Percentiles rank a stretch among this genome's conserved stretches.
These are phyloP conservation scores for Atkinsonella texensis DNA, from an alignment of 2,329 filamentous ascomycete species.

Conservation along the genomic window DNA sequence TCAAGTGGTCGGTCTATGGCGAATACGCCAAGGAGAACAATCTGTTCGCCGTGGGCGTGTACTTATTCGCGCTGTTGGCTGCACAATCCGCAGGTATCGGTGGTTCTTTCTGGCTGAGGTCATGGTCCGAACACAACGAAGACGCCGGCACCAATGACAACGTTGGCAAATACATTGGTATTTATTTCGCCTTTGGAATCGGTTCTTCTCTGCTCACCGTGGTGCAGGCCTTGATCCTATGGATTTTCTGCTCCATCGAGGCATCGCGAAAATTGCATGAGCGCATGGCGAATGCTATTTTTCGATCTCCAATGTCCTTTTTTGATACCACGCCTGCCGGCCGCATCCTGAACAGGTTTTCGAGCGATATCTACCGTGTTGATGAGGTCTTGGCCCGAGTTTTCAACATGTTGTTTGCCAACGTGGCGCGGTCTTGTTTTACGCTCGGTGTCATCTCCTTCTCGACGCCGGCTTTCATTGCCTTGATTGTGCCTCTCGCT, in stretches of 20 bases:
- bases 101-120: constrained; percentile 85
- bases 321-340: constrained; percentile 95
- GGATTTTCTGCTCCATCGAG: constrained; percentile 99
- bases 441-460: constrained; percentile 78
- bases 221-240: constrained; percentile 83
- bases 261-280: constrained; percentile 94
- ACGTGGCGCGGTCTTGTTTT: constrained; percentile 63
- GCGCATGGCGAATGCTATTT: constrained; percentile 93
- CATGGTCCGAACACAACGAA: constrained; percentile 77
- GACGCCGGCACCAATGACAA: constrained; percentile 54
- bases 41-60: constrained; percentile 68
- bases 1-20: constrained; percentile 85
- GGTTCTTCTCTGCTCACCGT: constrained; percentile 78
- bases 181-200: constrained; percentile 92
- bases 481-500: constrained; percentile 69
- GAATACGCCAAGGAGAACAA: constrained; percentile 97
- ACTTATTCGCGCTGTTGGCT: constrained; percentile 62
- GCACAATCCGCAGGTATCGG: constrained; percentile 75
- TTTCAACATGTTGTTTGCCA: constrained; percentile 92
- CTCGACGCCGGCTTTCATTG: constrained; percentile 67
- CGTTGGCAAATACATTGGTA: constrained; percentile 80
- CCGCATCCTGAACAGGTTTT: constrained; percentile 94
- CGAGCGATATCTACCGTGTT: constrained; percentile 69
- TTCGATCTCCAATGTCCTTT: constrained; percentile 96
- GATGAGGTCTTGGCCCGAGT: constrained; percentile 91